These are phyloP conservation scores for Asterionellopsis glacialis DNA, from an alignment of 108 stramenopile species.

Conservation along the genomic window DNA sequence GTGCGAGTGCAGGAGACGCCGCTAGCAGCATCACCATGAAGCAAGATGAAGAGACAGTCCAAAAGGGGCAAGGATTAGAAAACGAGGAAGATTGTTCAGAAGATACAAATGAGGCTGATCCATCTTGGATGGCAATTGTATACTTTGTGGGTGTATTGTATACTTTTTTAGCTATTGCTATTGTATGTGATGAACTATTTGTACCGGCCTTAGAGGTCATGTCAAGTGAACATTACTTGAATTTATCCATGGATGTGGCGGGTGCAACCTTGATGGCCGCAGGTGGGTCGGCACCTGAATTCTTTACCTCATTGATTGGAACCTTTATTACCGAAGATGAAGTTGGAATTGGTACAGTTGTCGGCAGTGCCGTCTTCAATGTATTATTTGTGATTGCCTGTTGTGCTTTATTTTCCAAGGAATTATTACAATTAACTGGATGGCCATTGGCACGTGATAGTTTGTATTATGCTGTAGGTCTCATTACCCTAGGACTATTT, in stretches of 20 bases:
- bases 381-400: slow-evolving; percentile 53
- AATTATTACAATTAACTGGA: slow-evolving; percentile 46
- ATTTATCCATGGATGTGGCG: slow-evolving; percentile 55
- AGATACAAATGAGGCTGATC: slow-evolving; percentile 5
- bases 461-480: slow-evolving; percentile 37
- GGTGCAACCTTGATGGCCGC: slow-evolving; percentile 72
- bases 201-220: slow-evolving; percentile 58
- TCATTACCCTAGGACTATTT: slow-evolving; percentile 27
- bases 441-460: slow-evolving; percentile 56
- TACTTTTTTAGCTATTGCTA: slow-evolving; percentile 55
- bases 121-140: slow-evolving; percentile 6
- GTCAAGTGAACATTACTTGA: slow-evolving; percentile 24
- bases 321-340: slow-evolving; percentile 32
- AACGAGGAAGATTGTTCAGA: not conserved
- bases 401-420: slow-evolving; percentile 38
- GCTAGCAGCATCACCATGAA: no score
- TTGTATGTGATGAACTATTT: slow-evolving; percentile 62
- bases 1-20: no score
- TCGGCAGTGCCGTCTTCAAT: slow-evolving; percentile 65
- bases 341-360: slow-evolving; percentile 61
- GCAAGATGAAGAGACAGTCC: no score
- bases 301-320: slow-evolving; percentile 51
- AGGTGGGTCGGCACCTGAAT: slow-evolving; percentile 57
- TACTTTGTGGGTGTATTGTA: slow-evolving; percentile 33
- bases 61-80: not conserved